Evolutionary conservation across 441 rosid species (phyloP).

Genomic region (Omphalea diandra): DNA sequence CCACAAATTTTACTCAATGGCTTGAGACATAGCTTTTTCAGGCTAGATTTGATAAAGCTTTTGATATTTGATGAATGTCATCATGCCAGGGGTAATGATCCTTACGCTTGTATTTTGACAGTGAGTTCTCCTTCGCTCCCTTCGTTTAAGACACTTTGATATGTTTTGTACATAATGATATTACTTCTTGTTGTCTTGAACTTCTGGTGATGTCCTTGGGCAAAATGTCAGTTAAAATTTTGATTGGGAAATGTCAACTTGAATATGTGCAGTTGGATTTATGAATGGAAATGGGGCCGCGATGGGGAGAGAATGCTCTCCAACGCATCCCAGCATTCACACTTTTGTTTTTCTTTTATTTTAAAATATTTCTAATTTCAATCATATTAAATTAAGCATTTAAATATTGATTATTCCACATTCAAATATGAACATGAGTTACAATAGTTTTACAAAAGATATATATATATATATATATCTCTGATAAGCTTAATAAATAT

Average conservation of each 20-base stretch:
- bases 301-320: too few species aligned
- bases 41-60: constrained; percentile 61
- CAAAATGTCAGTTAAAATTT: not conserved
- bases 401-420: too few species aligned
- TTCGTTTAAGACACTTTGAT: not conserved
- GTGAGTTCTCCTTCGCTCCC: constrained; percentile 38
- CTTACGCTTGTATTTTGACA: constrained; percentile 80
- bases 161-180: not conserved
- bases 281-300: too few species aligned
- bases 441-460: too few species aligned
- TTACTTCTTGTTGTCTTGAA: not conserved
- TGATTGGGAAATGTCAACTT: not conserved
- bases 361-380: too few species aligned
- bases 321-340: too few species aligned
- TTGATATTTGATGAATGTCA: constrained; percentile 95
- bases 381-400: too few species aligned
- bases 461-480: too few species aligned
- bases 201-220: not conserved
- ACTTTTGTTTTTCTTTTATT: too few species aligned
- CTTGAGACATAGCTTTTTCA: constrained; percentile 69
- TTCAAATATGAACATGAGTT: too few species aligned
- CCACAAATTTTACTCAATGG: constrained; percentile 75
- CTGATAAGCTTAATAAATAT: too few species aligned
- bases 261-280: not conserved
- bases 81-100: constrained; percentile 66